These are phyloP conservation scores for Didymella keratinophila DNA, from an alignment of 2,329 filamentous ascomycete species.

Conservation along the genomic window DNA sequence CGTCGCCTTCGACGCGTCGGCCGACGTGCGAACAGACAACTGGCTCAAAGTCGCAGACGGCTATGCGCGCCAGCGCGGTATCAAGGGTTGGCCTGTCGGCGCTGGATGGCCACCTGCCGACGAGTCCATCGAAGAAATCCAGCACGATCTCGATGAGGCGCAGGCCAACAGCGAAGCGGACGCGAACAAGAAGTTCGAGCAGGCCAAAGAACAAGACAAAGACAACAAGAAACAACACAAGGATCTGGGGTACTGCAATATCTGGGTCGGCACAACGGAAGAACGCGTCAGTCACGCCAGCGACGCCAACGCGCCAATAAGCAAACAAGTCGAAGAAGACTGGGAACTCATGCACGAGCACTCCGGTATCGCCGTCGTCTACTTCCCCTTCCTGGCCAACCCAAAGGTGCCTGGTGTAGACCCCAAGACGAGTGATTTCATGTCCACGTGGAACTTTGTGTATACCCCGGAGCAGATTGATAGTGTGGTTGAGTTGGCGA, in stretches of 20 bases:
- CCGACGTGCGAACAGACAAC: slow-evolving; percentile 91
- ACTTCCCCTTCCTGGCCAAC: slow-evolving; percentile 89
- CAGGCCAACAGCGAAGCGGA: slow-evolving; percentile 67
- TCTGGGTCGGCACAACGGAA: slow-evolving; percentile 89
- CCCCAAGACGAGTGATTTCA: slow-evolving; percentile 81
- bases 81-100: slow-evolving; percentile 94
- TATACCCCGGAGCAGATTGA: slow-evolving; percentile 93
- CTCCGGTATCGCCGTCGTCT: slow-evolving; percentile 87
- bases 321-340: slow-evolving; percentile 67
- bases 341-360: slow-evolving; percentile 74
- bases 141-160: slow-evolving; percentile 72
- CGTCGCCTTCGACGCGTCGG: slow-evolving; percentile 92
- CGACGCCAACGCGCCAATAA: slow-evolving; percentile 30
- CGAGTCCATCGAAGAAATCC: slow-evolving; percentile 66
- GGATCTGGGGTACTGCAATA: slow-evolving; percentile 85
- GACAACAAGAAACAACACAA: slow-evolving; percentile 45
- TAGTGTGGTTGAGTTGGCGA: slow-evolving; percentile 79
- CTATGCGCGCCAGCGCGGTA: slow-evolving; percentile 85
- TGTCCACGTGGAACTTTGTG: slow-evolving; percentile 98
- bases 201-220: slow-evolving; percentile 57
- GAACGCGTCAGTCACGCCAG: slow-evolving; percentile 65
- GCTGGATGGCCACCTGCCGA: slow-evolving; percentile 84
- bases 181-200: slow-evolving; percentile 68
- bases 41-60: slow-evolving; percentile 96
- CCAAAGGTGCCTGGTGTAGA: slow-evolving; percentile 81